Evolutionary conservation across 78 protist genomes (phyloP).

Genomic region (Protostelium mycophagum): DNA sequence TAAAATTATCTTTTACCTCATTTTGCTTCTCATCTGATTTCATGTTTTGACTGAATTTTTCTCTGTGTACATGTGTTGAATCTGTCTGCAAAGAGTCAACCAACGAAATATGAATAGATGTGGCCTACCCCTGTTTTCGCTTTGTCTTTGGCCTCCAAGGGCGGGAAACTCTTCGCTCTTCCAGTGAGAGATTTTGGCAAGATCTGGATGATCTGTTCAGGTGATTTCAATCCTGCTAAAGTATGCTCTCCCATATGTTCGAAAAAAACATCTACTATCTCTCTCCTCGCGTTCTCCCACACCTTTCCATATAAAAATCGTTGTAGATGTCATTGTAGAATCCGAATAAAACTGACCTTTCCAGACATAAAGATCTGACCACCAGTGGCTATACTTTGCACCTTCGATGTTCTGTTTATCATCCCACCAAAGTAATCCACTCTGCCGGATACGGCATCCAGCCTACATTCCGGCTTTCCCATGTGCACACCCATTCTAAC

Average conservation of each 20-base stretch:
- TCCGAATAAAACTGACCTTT: not conserved
- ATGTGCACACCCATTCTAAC: constrained; percentile 74
- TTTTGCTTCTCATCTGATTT: not conserved
- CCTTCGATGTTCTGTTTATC: constrained; percentile 61
- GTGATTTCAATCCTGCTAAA: not conserved
- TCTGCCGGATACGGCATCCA: constrained; percentile 45
- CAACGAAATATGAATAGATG: not conserved
- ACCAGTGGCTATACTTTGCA: constrained; percentile 33
- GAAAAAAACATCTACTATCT: not conserved
- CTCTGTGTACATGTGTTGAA: too few relatives aligned
- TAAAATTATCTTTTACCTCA: not conserved
- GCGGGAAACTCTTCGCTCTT: not conserved
- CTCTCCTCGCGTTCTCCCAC: not conserved
- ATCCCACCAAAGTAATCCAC: constrained; percentile 68
- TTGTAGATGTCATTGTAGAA: not conserved
- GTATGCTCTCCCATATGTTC: not conserved
- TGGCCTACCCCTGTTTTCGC: too few relatives aligned
- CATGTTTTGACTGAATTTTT: not conserved
- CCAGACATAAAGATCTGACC: constrained; percentile 55
- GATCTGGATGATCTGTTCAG: not conserved
- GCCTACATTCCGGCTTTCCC: constrained; percentile 37
- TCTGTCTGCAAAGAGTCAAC: too few relatives aligned
- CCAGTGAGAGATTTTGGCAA: not conserved
- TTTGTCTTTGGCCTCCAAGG: too few relatives aligned
- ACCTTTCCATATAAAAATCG: not conserved